A percentile compares a stretch with the other conserved stretches of the same genome.
These are phyloP conservation scores for Cladosporium sp. DNA, from an alignment of 2,329 filamentous ascomycete genomes.

Conservation along the genomic window DNA sequence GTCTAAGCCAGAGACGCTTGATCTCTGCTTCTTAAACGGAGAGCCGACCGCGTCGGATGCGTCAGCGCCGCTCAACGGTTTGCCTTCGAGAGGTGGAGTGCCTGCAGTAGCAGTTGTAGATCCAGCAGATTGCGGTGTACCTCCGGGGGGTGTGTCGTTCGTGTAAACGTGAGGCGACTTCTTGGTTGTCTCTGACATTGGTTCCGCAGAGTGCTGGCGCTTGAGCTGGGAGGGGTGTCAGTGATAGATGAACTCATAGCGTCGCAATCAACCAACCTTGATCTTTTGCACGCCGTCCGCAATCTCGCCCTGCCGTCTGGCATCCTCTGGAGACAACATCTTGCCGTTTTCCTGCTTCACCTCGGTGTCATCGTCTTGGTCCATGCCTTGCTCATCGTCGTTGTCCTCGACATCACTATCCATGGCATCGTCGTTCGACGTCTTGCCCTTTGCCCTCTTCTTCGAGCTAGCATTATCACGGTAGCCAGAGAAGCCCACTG, in stretches of 20 bases:
- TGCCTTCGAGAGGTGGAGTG: constrained; percentile 25
- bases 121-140: constrained; percentile 33
- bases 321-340: constrained; percentile 62
- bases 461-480: constrained; percentile 47
- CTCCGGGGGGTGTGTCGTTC: constrained; percentile 36
- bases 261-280: constrained; percentile 50
- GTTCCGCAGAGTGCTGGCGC: constrained; percentile 70
- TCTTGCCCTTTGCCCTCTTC: constrained; percentile 48
- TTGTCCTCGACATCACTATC: constrained; percentile 72
- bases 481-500: constrained; percentile 84
- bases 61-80: constrained; percentile 23
- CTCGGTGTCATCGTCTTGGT: constrained; percentile 59
- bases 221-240: constrained; percentile 56
- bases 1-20: constrained; percentile 46
- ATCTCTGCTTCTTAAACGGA: constrained; percentile 69
- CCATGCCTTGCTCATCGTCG: constrained; percentile 53
- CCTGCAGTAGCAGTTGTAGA: constrained; percentile 27
- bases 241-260: neutral
- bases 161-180: constrained; percentile 37
- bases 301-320: constrained; percentile 64
- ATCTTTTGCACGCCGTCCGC: constrained; percentile 77
- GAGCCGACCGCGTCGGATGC: constrained; percentile 55
- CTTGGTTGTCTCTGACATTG: constrained; percentile 42
- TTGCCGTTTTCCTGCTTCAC: constrained; percentile 54
- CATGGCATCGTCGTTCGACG: constrained; percentile 55